These are phyloP conservation scores for Triticum timopheevii DNA, from an alignment of 176 grass and related monocot genomes.

Conservation along the genomic window DNA sequence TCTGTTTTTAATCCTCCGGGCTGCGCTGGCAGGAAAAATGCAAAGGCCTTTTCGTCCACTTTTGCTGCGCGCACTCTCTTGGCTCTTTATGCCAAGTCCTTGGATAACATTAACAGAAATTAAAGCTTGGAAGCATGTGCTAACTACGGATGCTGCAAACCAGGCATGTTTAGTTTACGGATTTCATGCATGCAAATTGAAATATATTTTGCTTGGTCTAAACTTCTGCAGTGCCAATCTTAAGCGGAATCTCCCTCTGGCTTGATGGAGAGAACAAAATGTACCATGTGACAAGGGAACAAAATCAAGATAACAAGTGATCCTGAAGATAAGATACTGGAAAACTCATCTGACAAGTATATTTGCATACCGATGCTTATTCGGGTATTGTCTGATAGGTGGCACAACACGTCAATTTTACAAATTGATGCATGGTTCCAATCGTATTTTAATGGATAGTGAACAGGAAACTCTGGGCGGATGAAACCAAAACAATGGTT, in stretches of 20 bases:
- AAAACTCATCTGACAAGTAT: background rate
- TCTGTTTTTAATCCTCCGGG: background rate
- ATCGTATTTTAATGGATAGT: background rate
- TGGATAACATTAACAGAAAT: slow-evolving; percentile 10
- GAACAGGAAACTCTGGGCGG: too few species aligned
- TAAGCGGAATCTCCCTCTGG: background rate
- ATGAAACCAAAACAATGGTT: background rate
- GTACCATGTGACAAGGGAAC: background rate
- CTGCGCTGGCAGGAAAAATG: slow-evolving; percentile 20
- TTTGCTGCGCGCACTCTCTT: slow-evolving; percentile 25
- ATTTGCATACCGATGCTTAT: background rate
- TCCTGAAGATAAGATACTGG: background rate
- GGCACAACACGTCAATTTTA: slow-evolving; percentile 4
- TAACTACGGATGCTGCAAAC: background rate
- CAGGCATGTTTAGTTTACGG: background rate
- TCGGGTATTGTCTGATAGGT: slow-evolving; percentile 5
- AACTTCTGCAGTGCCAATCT: background rate
- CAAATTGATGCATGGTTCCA: background rate
- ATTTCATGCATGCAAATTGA: background rate
- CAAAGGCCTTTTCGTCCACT: background rate
- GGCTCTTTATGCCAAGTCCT: slow-evolving; percentile 35
- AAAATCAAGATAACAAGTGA: background rate
- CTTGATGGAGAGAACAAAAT: background rate
- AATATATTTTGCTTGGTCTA: slow-evolving; percentile 15
- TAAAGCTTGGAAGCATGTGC: slow-evolving; percentile 23